Evolutionary conservation across 352 stramenopile species (phyloP), one percentile per base, ranked within the genome.

Genomic region (Aphanomyces invadans): DNA sequence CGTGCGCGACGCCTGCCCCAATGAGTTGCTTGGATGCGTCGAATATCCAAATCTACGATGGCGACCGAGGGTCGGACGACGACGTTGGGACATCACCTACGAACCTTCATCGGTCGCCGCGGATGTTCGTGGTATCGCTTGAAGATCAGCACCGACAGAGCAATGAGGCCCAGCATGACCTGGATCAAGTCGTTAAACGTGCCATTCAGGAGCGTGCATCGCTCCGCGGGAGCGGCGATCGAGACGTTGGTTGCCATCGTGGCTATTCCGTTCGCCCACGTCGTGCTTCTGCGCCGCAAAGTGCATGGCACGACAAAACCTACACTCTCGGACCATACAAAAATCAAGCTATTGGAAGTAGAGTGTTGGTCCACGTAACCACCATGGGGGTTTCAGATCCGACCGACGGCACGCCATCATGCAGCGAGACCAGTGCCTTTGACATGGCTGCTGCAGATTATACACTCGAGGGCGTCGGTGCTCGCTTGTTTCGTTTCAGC

Each of bases 151-250:
- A 93, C 85, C 0, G 85, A 94, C 39, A 94, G 72, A n/a, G 87
- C 87, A 66, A 95, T 95, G 66, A 92, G 49, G 1, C 87, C 87
- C 28, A 95, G 69, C 26, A 89, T 57, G 4, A 94, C 65, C 68
- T 95, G 87, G 69, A 95, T 71, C 32, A 89, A 62, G 61, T 73
- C 77, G 19, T 86, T 84, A 48, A 94, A 94, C 62, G 74, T 59
- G 42, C 87, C 87, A 63, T 77, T 89, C 31, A 95, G 76, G 23
- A 95, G 74, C 69, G 90, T 89, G 72, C 87, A 95, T 65, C 93
- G 85, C 10, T 52, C 25, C 10, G 38, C 38, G 36, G 19, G 9
- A 38, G 25, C 26, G n/a, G 25, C 9, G 51, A 10, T 59, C n/a
- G 51, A 36, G 15, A 4, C 36, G 46, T 54, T 54, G 46, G n/a